Conservation (phyloP, 495 filamentous ascomycete genomes). For the Parathielavia hyrcaniae region DNA sequence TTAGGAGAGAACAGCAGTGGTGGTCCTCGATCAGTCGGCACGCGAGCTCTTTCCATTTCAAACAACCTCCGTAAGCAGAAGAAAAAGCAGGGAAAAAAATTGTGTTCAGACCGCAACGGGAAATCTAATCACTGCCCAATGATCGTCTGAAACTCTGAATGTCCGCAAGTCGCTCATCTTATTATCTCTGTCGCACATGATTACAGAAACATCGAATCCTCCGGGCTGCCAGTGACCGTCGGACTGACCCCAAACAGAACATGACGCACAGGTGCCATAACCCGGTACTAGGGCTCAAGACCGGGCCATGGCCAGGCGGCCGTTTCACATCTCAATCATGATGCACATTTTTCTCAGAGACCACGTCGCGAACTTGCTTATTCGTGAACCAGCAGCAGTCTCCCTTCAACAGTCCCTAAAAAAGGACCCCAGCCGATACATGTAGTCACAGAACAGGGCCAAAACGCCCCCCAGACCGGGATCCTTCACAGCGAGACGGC, state of each 20-base stretch:
- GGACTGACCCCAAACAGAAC: no score
- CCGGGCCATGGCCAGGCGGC: not conserved
- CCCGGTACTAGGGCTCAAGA: not conserved
- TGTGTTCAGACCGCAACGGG: no score
- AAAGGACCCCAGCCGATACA: not conserved
- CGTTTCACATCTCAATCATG: constrained; percentile 13
- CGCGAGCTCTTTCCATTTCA: not conserved
- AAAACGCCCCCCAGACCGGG: constrained; percentile 4
- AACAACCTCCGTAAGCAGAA: not conserved
- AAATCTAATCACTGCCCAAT: no score
- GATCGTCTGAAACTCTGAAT: no score
- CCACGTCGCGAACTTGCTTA: not conserved
- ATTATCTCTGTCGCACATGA: not conserved
- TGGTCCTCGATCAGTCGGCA: not conserved
- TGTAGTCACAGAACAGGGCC: not conserved
- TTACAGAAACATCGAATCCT: no score
- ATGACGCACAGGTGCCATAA: no score
- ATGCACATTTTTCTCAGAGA: not conserved
- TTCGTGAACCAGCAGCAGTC: not conserved
- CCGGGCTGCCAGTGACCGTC: not conserved
- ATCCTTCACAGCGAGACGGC: constrained; percentile 2
- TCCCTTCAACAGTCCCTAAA: not conserved
- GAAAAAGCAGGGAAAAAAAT: no score
- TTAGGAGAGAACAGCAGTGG: not conserved
- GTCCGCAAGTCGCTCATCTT: not conserved